Base-by-base conservation (phyloP, 768 basidiomycete species). In the Leccinum variicolor region DNA sequence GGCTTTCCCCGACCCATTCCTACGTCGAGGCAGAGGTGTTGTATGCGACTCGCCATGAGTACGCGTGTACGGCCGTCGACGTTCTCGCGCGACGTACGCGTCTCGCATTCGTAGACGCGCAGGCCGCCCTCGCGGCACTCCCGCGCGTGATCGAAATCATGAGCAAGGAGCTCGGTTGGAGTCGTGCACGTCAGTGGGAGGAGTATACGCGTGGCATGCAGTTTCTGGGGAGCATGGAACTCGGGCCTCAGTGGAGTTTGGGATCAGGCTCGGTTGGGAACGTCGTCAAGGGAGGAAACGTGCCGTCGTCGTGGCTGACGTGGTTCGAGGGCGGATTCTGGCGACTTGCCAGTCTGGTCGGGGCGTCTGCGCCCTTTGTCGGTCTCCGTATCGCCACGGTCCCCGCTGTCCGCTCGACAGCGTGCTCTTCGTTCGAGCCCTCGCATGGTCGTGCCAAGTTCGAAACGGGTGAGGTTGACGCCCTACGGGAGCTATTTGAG, bases 11-110 rank as follows among this genome's bases (percentile, higher is more conserved):
- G 3, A 78, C 81, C 56, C 93, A 96, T 68, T 87, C 94, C 50
- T 95, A 86, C 80, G 87, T 98, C 70, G 93, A 97, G 71, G 94
- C 92, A 1, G 96, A 99, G 75, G 86, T 95, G 7, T 85, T 85
- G 50, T 97, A 96, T 69, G 94, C 94, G 0, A 81, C 88, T 21
- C 85, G 85, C 14, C 79, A 93, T 70, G 96, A 99, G 75, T 98
- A 96, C 73, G 96, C 95, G 0, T 82, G 84, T 57, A 94, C 89
- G n/a, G 91, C 94, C 11, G 78, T 89, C 57, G 96, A 99, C 73
- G 90, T 98, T 63, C 85, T 98, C 68, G 92, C 92, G 2, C 88
- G 96, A 1, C 87, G 95, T 58, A 90, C 90, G 10, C 89, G 96
- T n/a, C 81, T 99, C 28, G 87, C 91, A 8, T 98, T 98, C 83